These are phyloP conservation scores for Cyclotella choctawhatcheeana DNA, from an alignment of 108 stramenopile species.

Conservation along the genomic window DNA sequence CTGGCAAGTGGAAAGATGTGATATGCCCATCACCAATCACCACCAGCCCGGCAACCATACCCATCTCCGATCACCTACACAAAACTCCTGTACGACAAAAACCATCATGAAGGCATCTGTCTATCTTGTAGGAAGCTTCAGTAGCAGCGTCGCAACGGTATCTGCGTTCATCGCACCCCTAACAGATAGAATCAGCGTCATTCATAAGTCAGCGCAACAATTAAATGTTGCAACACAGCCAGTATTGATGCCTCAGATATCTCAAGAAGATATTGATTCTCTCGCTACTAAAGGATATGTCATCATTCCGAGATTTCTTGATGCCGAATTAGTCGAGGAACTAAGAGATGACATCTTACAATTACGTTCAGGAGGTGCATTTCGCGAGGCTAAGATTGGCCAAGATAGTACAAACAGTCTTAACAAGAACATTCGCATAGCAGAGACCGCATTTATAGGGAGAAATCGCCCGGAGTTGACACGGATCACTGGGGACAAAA, in stretches of 20 bases:
- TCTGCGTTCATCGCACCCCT: neutral
- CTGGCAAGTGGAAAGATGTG: too few relatives aligned
- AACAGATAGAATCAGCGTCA: neutral
- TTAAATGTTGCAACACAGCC: neutral
- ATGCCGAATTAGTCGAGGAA: conserved; percentile 51
- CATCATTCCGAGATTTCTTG: conserved; percentile 63
- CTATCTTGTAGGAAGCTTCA: too few relatives aligned
- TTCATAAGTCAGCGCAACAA: conserved; percentile 3
- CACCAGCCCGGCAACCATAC: too few relatives aligned
- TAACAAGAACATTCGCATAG: conserved; percentile 67
- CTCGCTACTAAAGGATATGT: conserved; percentile 61
- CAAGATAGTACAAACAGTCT: conserved; percentile 69
- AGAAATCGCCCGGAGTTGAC: conserved; percentile 41
- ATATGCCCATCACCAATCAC: too few relatives aligned
- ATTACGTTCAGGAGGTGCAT: conserved; percentile 53
- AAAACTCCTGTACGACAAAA: too few relatives aligned
- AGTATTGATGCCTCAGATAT: conserved; percentile 22
- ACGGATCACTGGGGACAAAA: conserved; percentile 17
- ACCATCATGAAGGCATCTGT: neutral
- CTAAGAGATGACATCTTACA: conserved; percentile 59
- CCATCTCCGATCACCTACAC: too few relatives aligned
- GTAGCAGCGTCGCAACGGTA: neutral
- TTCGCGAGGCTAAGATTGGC: conserved; percentile 74
- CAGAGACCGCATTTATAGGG: conserved; percentile 77
- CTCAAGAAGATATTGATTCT: conserved; percentile 21